Percentiles rank a stretch among this genome's conserved stretches.
phyloP scores from a whole-genome alignment of 2,329 filamentous ascomycete species.

The Onygenales sp. region DNA sequence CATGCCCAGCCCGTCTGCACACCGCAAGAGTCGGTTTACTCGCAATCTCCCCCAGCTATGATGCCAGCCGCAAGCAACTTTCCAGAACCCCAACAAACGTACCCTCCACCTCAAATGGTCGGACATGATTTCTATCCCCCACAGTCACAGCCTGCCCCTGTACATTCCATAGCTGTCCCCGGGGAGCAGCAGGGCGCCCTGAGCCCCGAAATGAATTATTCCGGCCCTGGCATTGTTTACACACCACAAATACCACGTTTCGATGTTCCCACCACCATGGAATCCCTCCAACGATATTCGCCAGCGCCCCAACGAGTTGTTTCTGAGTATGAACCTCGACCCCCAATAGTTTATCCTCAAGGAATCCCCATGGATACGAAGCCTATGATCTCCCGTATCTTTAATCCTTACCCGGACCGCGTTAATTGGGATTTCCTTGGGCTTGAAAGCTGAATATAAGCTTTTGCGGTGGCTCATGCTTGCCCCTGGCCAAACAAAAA shows the following conservation, averaged over 20 bases:
- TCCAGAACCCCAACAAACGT: background rate
- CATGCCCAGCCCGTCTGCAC: conserved; percentile 3
- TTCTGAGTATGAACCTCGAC: conserved; percentile 5
- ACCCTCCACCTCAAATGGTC: conserved; percentile 4
- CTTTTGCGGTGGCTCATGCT: background rate
- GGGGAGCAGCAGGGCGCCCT: conserved; percentile 4
- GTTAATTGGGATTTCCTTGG: conserved; percentile 9
- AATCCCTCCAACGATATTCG: conserved; percentile 4
- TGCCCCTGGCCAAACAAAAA: background rate
- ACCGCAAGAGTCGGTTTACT: conserved; percentile 8
- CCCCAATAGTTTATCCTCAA: conserved; percentile 5
- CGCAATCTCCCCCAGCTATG: conserved; percentile 4
- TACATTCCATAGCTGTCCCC: conserved; percentile 7
- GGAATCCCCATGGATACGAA: conserved; percentile 7
- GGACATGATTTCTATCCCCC: conserved; percentile 8
- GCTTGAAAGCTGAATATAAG: background rate
- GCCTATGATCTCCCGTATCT: conserved; percentile 7
- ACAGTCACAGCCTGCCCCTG: conserved; percentile 6
- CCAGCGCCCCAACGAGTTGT: background rate
- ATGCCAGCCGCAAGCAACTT: background rate
- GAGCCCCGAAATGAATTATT: conserved; percentile 9
- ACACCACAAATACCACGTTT: conserved; percentile 9
- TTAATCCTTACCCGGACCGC: conserved; percentile 8
- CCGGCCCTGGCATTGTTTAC: conserved; percentile 6
- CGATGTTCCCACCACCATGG: conserved; percentile 6